phyloP scores from a whole-genome alignment of 1,284 basidiomycete species.

The Apiotrichum gracile region DNA sequence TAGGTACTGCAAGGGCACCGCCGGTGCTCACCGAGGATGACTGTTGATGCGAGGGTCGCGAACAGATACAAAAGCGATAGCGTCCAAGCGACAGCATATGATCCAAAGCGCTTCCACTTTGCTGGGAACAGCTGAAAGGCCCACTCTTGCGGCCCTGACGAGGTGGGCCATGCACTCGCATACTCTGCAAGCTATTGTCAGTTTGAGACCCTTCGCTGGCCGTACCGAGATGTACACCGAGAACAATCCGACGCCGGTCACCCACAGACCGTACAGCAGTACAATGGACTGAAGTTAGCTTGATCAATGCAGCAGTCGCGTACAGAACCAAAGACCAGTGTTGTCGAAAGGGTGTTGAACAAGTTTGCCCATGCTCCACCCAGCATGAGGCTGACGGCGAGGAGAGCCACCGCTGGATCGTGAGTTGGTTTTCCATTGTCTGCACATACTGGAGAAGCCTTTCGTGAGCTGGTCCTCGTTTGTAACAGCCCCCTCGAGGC shows the following conservation, averaged over 20 bases:
- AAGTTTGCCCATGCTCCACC: conserved; percentile 5
- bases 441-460: not conserved
- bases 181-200: conserved; percentile 5
- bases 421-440: not conserved
- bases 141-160: conserved; percentile 6
- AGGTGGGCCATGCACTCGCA: conserved; percentile 2
- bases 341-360: not conserved
- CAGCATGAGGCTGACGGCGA: conserved; percentile 2
- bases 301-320: too few species aligned
- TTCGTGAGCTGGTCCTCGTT: conserved; percentile 3
- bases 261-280: conserved; percentile 3
- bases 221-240: not conserved
- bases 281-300: not conserved
- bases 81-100: conserved; percentile 3
- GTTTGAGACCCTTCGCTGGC: not conserved
- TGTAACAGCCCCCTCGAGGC: conserved; percentile 1
- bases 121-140: conserved; percentile 6
- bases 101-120: not conserved
- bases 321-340: not conserved
- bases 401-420: conserved; percentile 2
- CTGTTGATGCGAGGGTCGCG: not conserved
- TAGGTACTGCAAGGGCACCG: not conserved
- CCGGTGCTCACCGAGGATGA: not conserved
- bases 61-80: conserved; percentile 4
- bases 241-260: not conserved